Evolutionary conservation across 129 eudicot genomes (phyloP).

Genomic region (Pittosporum tobira): DNA sequence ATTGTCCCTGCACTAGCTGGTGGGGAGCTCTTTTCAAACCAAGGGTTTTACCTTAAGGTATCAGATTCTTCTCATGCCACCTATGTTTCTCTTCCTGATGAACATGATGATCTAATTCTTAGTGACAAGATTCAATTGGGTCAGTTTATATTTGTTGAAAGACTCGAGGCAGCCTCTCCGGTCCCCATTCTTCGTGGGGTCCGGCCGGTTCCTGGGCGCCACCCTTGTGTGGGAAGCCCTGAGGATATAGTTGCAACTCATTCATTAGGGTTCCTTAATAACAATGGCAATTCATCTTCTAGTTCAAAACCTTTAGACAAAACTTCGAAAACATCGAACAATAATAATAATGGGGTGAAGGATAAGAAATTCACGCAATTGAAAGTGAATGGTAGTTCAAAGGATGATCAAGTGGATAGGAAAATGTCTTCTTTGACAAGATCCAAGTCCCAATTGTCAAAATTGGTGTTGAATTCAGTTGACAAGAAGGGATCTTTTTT

Average conservation of each 20-base stretch:
- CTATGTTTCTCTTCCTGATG: conserved; percentile 86
- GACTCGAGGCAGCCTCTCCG: conserved; percentile 66
- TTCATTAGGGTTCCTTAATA: conserved; percentile 59
- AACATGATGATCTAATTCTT: conserved; percentile 64
- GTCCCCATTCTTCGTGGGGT: conserved; percentile 82
- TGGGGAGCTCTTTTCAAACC: conserved; percentile 67
- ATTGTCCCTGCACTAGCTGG: conserved; percentile 87
- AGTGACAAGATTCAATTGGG: conserved; percentile 87
- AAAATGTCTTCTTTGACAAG: conserved; percentile 35
- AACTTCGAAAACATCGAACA: conserved; percentile 19
- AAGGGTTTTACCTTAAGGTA: conserved; percentile 91
- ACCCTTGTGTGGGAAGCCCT: conserved; percentile 85
- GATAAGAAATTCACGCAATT: conserved; percentile 23
- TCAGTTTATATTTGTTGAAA: conserved; percentile 74
- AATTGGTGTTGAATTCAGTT: conserved; percentile 30
- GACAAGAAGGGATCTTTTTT: conserved; percentile 44
- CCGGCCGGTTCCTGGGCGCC: conserved; percentile 74
- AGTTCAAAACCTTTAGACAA: conserved; percentile 35
- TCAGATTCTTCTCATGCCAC: conserved; percentile 97
- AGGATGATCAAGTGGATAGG: conserved; percentile 42
- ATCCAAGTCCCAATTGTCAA: conserved; percentile 64
- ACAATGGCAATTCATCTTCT: conserved; percentile 25
- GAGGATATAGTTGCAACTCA: conserved; percentile 87
- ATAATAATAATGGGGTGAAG: conserved; percentile 14
- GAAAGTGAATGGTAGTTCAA: conserved; percentile 30